These are phyloP conservation scores for Whalleya microplaca DNA, from an alignment of 2,329 filamentous ascomycete genomes.

Conservation along the genomic window DNA sequence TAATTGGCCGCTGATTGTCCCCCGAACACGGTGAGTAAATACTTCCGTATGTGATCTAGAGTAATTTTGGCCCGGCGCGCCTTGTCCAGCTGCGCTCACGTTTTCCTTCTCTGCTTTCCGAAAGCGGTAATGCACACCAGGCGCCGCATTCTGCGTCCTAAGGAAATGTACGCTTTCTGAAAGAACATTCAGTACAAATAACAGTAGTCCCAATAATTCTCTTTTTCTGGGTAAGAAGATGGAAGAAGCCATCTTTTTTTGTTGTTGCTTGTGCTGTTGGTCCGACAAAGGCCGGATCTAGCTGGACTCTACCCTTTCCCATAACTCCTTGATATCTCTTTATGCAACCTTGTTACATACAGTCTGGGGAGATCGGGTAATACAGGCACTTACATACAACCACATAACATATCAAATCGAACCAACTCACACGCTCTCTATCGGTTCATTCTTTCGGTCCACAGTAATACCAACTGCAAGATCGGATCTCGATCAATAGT, in stretches of 20 bases:
- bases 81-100: conserved; percentile 17
- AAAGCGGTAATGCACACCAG: conserved; percentile 34
- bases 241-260: conserved; percentile 28
- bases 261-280: conserved; percentile 24
- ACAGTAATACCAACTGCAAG: conserved; percentile 5
- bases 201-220: conserved; percentile 30
- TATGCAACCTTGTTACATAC: conserved; percentile 11
- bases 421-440: conserved; percentile 2
- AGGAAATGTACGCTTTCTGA: conserved; percentile 24
- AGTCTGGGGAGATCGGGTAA: conserved; percentile 12
- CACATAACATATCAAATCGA: conserved; percentile 1
- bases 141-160: conserved; percentile 25
- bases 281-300: conserved; percentile 33
- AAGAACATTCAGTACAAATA: conserved; percentile 36
- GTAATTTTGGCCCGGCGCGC: conserved; percentile 18
- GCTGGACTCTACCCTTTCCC: conserved; percentile 20
- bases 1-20: conserved; percentile 10
- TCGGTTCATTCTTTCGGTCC: conserved; percentile 2
- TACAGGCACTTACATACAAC: conserved; percentile 4
- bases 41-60: conserved; percentile 27
- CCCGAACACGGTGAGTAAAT: conserved; percentile 32
- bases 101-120: conserved; percentile 31
- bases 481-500: conserved; percentile 10
- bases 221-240: conserved; percentile 26
- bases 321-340: conserved; percentile 12